phyloP scores from a whole-genome alignment of 306 rosid species.

The Cucurbita pepo region DNA sequence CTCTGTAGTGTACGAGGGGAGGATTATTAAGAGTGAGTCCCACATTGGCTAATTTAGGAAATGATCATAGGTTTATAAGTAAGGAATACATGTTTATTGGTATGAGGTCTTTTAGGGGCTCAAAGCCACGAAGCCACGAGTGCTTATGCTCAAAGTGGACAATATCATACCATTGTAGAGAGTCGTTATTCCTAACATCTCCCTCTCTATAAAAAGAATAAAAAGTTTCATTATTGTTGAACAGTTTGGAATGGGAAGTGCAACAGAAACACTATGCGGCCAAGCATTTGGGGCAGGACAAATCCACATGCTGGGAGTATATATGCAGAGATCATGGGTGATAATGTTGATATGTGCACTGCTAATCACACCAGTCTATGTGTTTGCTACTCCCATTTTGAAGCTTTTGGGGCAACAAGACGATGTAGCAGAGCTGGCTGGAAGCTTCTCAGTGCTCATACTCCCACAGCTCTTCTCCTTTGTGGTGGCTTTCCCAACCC shows the following conservation, averaged over 20 bases:
- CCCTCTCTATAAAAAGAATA: no score
- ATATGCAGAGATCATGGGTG: constrained; percentile 74
- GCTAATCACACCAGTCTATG: constrained; percentile 41
- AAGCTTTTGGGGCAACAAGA: constrained; percentile 47
- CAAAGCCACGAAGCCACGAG: no score
- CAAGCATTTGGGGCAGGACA: constrained; percentile 86
- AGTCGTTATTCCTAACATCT: no score
- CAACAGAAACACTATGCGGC: constrained; percentile 67
- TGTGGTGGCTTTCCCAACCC: constrained; percentile 48
- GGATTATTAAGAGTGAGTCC: no score
- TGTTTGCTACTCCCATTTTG: constrained; percentile 47
- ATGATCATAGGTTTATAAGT: no score
- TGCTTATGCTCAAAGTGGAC: no score
- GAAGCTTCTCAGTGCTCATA: constrained; percentile 22
- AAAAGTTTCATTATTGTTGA: no score
- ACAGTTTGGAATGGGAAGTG: constrained; percentile 70
- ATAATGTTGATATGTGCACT: constrained; percentile 29
- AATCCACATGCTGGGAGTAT: constrained; percentile 47
- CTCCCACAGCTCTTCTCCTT: constrained; percentile 57
- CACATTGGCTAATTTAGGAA: no score
- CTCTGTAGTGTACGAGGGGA: no score
- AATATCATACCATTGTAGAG: no score
- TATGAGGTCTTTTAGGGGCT: no score
- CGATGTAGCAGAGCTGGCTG: constrained; percentile 53
- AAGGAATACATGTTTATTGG: no score